Conservation (phyloP, 1,139 yeast species). For the Blastobotrys capitulatus region DNA sequence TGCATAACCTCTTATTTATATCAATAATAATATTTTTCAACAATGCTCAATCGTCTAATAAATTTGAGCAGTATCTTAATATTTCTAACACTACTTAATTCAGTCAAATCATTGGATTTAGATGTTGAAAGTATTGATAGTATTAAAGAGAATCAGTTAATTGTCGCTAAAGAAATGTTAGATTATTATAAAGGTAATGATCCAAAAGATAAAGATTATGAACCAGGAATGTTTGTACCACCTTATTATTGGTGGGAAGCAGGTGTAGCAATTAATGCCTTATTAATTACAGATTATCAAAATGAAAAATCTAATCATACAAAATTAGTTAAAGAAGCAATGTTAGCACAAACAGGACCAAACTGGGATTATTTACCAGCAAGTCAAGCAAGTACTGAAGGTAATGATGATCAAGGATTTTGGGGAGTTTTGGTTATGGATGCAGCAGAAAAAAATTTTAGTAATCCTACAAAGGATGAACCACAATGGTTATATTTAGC, state of each 20-base stretch:
- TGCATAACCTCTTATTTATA: no score
- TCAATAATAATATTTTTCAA: no score
- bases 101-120: slow-evolving; percentile 11
- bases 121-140: slow-evolving; percentile 23
- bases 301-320: slow-evolving; percentile 68
- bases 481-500: slow-evolving; percentile 69
- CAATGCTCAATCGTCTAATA: no score
- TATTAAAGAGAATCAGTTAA: slow-evolving; percentile 44
- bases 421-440: slow-evolving; percentile 93
- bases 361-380: slow-evolving; percentile 75
- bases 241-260: slow-evolving; percentile 99
- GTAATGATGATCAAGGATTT: slow-evolving; percentile 96
- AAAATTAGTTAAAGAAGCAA: slow-evolving; percentile 52
- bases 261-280: slow-evolving; percentile 91
- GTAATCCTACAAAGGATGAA: slow-evolving; percentile 54
- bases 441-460: slow-evolving; percentile 87
- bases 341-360: slow-evolving; percentile 73
- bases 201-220: not conserved
- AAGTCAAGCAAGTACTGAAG: slow-evolving; percentile 89
- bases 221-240: slow-evolving; percentile 68
- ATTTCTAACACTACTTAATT: no score
- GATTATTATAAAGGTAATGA: slow-evolving; percentile 47
- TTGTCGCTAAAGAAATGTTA: slow-evolving; percentile 58
- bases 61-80: no score
- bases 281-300: slow-evolving; percentile 70